Percentiles rank a stretch among this genome's conserved stretches.
These are phyloP conservation scores for Trypanosoma rangeli DNA, from an alignment of 208 protist species.

Conservation along the genomic window DNA sequence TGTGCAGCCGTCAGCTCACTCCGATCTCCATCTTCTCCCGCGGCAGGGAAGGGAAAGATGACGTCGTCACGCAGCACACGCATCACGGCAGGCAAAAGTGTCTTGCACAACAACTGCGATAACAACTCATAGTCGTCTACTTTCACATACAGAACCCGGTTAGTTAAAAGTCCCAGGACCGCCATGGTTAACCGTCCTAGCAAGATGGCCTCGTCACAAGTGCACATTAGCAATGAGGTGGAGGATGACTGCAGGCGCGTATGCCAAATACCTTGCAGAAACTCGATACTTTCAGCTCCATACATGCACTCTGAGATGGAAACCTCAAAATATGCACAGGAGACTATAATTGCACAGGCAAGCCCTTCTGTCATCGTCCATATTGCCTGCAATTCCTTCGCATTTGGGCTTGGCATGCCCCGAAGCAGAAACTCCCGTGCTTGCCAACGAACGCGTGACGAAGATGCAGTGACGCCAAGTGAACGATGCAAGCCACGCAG, in stretches of 20 bases:
- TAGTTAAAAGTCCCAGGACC: conserved; percentile 13
- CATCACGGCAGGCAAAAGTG: conserved; percentile 20
- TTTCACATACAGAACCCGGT: background rate
- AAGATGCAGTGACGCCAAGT: background rate
- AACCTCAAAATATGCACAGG: conserved; percentile 30
- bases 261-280: conserved; percentile 18
- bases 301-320: conserved; percentile 21
- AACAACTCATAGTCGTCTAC: background rate
- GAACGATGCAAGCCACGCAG: conserved; percentile 16
- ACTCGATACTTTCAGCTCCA: conserved; percentile 19
- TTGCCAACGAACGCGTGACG: conserved; percentile 16
- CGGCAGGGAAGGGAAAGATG: conserved; percentile 2
- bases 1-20: background rate
- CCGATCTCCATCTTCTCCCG: background rate
- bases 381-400: background rate
- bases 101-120: conserved; percentile 24
- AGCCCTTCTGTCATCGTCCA: conserved; percentile 24
- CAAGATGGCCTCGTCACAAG: conserved; percentile 9
- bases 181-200: conserved; percentile 21
- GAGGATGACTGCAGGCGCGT: background rate
- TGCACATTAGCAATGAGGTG: background rate
- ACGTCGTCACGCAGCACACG: conserved; percentile 7
- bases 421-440: conserved; percentile 24
- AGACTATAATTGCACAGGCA: conserved; percentile 18
- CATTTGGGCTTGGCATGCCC: conserved; percentile 3